These are phyloP conservation scores for Solanum hybrid DNA, from an alignment of 305 asterid genomes.

Conservation along the genomic window DNA sequence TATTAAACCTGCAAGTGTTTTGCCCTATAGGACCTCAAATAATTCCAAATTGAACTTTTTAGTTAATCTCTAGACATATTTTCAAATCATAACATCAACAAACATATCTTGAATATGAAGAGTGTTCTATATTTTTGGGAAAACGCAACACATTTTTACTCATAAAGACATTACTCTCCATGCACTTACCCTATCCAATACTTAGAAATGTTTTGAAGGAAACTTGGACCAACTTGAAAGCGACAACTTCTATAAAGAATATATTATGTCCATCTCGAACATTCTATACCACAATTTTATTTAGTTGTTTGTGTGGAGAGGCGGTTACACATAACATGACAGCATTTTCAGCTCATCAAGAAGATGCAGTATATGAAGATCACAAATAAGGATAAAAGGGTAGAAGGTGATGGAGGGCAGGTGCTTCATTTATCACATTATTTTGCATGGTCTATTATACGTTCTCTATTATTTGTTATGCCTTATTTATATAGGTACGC, in stretches of 20 bases:
- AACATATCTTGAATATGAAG: neutral
- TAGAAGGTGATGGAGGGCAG: neutral
- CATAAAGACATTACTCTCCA: neutral
- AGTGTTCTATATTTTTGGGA: neutral
- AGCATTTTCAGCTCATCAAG: neutral
- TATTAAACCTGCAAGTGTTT: neutral
- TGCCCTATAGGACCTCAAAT: neutral
- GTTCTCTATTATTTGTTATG: neutral
- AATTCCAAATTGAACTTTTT: neutral
- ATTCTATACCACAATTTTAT: neutral
- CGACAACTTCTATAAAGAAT: neutral
- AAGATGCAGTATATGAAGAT: neutral
- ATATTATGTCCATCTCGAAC: neutral
- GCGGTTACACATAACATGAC: neutral
- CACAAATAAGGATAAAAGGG: neutral
- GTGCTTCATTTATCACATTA: neutral
- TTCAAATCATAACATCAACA: neutral
- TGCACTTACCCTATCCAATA: neutral
- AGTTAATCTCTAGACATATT: neutral
- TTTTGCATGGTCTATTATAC: neutral
- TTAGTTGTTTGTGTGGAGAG: too few relatives aligned
- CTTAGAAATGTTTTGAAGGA: neutral
- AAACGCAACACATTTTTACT: neutral
- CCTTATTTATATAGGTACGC: neutral
- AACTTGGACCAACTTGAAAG: neutral